Evolutionary conservation across 495 filamentous ascomycete genomes (phyloP), one percentile per base, ranked within the genome.

Genomic region (Jackrogersella multiformis): DNA sequence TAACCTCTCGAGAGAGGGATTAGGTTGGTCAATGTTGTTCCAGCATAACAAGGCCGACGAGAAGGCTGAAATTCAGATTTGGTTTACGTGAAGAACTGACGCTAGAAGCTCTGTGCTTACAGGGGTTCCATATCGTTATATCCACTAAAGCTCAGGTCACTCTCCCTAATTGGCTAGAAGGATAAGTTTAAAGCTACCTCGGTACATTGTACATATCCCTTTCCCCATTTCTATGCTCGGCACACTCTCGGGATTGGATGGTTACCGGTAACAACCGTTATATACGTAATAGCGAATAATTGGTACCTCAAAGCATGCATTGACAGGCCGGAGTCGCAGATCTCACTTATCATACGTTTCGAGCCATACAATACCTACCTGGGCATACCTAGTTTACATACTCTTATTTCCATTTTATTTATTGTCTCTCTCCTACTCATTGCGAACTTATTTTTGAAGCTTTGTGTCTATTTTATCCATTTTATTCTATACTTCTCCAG

Each of bases 271-370:
- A 13, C 24, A 30, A 49, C 45, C 10, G 42, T 18, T 49, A 49
- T 32, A 13, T 49, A 49, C 45, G 16, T 30, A 18, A 18, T 49
- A 49, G 18, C 26, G 24, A 24, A 24, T 24, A 49, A 26, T n/a
- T n/a, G n/a, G n/a, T 39, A 49, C 20, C 30, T 52, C 53, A 49
- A 56, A 61, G n/a, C 52, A 52, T 61, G 56, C 64, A 67, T 57
- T 51, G 51, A 61, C 51, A 54, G 23, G 35, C 53, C 41, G 57
- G 38, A 67, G 26, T n/a, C 51, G 56, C 56, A 61, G 56, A 67
- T 67, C 63, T 59, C 35, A 53, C 54, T 41, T 51, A 61, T 61
- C 57, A 38, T 67, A 61, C 30, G 51, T 67, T 67, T 61, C 57
- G 34, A n/a, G n/a, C n/a, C n/a, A n/a, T n/a, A n/a, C n/a, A n/a